Percentiles rank a stretch among this genome's conserved stretches.
These are phyloP conservation scores for Neoarthrinium moseri DNA, from an alignment of 2,329 filamentous ascomycete genomes.

Conservation along the genomic window DNA sequence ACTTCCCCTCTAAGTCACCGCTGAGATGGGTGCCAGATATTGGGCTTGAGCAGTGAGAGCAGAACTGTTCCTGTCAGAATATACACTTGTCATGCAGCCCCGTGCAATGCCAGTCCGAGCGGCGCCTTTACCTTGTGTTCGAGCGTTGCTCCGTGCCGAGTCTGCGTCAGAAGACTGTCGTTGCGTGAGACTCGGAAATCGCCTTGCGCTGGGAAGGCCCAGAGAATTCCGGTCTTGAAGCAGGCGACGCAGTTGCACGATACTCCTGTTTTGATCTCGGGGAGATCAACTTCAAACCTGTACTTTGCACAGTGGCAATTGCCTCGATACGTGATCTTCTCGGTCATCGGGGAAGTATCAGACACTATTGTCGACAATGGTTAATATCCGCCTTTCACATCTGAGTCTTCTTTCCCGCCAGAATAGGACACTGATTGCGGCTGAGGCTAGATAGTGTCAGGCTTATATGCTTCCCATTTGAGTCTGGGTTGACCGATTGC, in stretches of 20 bases:
- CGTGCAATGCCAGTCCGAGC: neutral
- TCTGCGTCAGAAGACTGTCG: neutral
- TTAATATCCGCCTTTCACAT: no score
- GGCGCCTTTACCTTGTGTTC: constrained; percentile 3
- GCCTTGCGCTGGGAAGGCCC: neutral
- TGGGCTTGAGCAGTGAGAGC: neutral
- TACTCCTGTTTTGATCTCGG: neutral
- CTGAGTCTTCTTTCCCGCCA: no score
- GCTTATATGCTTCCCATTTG: no score
- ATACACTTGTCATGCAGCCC: neutral
- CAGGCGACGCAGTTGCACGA: constrained; percentile 1
- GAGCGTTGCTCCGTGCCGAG: neutral
- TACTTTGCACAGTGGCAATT: constrained; percentile 1
- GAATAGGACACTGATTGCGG: no score
- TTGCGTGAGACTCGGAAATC: neutral
- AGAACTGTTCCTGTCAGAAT: neutral
- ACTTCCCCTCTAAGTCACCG: neutral
- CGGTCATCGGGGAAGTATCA: no score
- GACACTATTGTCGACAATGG: no score
- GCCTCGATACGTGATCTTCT: neutral
- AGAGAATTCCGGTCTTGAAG: constrained; percentile 4
- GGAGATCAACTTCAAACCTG: neutral
- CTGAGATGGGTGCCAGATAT: neutral
- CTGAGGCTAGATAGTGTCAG: no score
- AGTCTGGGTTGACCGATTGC: no score